Base-by-base conservation (phyloP, 2,329 filamentous ascomycete genomes). In the Xylariaceae sp. region DNA sequence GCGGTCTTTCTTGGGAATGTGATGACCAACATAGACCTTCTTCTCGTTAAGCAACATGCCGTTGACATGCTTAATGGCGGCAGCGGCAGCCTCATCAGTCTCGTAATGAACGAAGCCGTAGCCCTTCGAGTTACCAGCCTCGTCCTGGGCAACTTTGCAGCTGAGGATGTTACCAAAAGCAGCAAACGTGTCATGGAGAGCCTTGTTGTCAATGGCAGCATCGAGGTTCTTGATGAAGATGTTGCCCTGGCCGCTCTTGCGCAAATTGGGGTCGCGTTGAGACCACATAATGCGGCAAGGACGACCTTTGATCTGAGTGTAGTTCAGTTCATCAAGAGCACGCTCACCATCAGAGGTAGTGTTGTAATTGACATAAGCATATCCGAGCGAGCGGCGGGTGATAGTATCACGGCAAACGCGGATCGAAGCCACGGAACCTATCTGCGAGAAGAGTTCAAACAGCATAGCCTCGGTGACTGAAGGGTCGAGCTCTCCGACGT, bases 221-320 rank as follows among this genome's bases (percentile, higher is more conserved):
- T 99, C 94, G 64, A 99, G 82, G 80, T 99, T 99, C 87, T 99
- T 99, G 85, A 99, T 99, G 84, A 99, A 99, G 68, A 99, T 92
- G 72, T 99, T 99, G 74, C 94, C 94, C 78, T 96, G 91, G 64
- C 94, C 94, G 66, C 91, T 99, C 87, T 99, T 99, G 80, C 94
- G 94, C 68, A 99, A 86, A 73, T 92, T 92, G 64, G 94, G 94
- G 76, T 99, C 94, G 74, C 94, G 94, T 84, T 99, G 94, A 63
- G 94, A 99, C 94, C 94, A 99, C 94, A 99, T 99, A 79, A 99
- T 99, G 71, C 94, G 92, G 88, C 94, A 99, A 58, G 94, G 92
- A 72, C 89, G 91, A 68, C 91, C 91, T 84, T 97, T 97, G 81
- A 99, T 97, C 68, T 96, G 80, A 62, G 94, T 99, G 82, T 99